phyloP scores from a whole-genome alignment of 306 rosid species.

The Biancaea sappan region DNA sequence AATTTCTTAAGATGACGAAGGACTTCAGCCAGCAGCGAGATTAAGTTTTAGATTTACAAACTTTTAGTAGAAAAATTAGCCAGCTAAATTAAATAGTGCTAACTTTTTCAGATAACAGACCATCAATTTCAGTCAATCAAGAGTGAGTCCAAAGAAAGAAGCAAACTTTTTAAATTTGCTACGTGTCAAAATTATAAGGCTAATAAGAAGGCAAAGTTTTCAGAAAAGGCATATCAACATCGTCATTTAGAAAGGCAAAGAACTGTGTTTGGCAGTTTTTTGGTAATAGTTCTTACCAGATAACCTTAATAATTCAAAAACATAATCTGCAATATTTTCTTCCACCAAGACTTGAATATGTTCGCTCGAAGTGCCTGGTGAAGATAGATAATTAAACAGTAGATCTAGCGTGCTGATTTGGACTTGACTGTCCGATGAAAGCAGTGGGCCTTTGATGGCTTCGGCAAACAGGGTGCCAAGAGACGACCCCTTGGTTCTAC shows the following conservation, averaged over 20 bases:
- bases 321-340: constrained; percentile 91
- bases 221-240: constrained; percentile 2
- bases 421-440: constrained; percentile 79
- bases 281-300: constrained; percentile 65
- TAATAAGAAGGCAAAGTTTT: constrained; percentile 3
- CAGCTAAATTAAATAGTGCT: constrained; percentile 18
- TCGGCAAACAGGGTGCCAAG: constrained; percentile 71
- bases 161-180: not conserved
- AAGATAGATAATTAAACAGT: constrained; percentile 70
- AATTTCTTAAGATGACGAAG: not conserved
- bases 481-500: constrained; percentile 46
- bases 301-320: constrained; percentile 86
- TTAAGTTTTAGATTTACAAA: constrained; percentile 32
- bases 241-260: constrained; percentile 8
- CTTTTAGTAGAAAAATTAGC: constrained; percentile 19
- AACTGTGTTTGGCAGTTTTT: constrained; percentile 12
- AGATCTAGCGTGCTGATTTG: constrained; percentile 73
- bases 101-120: constrained; percentile 26
- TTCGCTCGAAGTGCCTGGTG: constrained; percentile 55
- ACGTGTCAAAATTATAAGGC: not conserved
- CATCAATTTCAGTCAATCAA: constrained; percentile 9
- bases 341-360: constrained; percentile 75
- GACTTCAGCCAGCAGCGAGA: constrained; percentile 3
- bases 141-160: constrained; percentile 21
- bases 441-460: constrained; percentile 93